Evolutionary conservation across 2,329 filamentous ascomycete genomes (phyloP).

Genomic region (Bertia moriformis): DNA sequence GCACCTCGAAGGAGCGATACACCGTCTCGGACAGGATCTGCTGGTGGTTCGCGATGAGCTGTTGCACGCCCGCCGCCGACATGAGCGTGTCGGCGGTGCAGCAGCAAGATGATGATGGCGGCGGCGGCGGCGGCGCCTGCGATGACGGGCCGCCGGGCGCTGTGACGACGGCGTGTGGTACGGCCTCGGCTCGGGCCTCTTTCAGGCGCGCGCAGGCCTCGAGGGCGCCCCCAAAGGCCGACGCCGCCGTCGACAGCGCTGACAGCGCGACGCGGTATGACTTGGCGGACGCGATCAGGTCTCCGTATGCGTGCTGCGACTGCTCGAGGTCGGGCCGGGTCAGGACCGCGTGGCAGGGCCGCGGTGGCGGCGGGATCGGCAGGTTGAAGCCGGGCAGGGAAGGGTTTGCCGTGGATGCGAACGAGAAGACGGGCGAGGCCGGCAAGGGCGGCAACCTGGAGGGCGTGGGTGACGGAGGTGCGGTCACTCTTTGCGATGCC

Average conservation of each 20-base stretch:
- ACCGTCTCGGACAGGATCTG: slow-evolving; percentile 57
- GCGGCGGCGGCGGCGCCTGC: slow-evolving; percentile 10
- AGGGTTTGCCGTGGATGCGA: slow-evolving; percentile 46
- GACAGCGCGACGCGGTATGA: slow-evolving; percentile 48
- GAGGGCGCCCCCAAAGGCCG: slow-evolving; percentile 47
- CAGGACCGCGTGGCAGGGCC: slow-evolving; percentile 41
- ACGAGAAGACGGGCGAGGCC: slow-evolving; percentile 46
- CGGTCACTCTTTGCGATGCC: no score
- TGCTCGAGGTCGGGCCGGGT: slow-evolving; percentile 47
- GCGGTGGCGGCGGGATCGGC: slow-evolving; percentile 44
- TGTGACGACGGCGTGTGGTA: slow-evolving; percentile 12
- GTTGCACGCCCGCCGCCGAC: slow-evolving; percentile 48
- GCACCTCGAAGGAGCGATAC: slow-evolving; percentile 54
- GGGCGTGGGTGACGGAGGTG: slow-evolving; percentile 32
- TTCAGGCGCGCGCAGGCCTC: slow-evolving; percentile 56
- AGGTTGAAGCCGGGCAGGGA: slow-evolving; percentile 43
- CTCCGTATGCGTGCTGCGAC: slow-evolving; percentile 47
- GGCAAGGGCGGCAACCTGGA: slow-evolving; percentile 47
- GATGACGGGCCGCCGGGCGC: slow-evolving; percentile 3
- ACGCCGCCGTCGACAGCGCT: slow-evolving; percentile 43
- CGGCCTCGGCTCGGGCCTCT: slow-evolving; percentile 45
- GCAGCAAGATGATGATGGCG: slow-evolving; percentile 27
- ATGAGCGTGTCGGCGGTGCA: slow-evolving; percentile 52
- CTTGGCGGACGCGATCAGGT: slow-evolving; percentile 47
- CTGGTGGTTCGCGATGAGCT: slow-evolving; percentile 55